Percentiles rank a stretch among this genome's conserved stretches.
phyloP scores from a whole-genome alignment of 2,329 filamentous ascomycete species.

The Nigrospora sphaerica region DNA sequence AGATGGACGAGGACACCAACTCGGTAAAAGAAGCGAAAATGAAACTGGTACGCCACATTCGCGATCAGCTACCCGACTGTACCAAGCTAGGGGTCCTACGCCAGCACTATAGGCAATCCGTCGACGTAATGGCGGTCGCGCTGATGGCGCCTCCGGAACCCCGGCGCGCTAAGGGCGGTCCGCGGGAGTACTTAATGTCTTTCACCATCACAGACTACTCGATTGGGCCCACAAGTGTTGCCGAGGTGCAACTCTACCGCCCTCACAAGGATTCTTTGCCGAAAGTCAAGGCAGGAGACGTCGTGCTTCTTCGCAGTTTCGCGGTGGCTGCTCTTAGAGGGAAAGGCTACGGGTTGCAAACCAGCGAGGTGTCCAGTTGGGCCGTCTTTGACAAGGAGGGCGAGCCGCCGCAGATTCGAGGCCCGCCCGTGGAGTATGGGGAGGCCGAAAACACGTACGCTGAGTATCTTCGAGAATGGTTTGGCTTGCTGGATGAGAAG shows the following conservation, averaged over 20 bases:
- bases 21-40: constrained; percentile 31
- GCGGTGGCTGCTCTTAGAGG: constrained; percentile 44
- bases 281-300: constrained; percentile 46
- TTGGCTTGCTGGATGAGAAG: constrained; percentile 36
- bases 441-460: constrained; percentile 43
- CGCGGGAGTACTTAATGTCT: constrained; percentile 52
- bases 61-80: constrained; percentile 44
- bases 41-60: constrained; percentile 38
- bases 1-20: constrained; percentile 17
- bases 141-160: constrained; percentile 43
- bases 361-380: constrained; percentile 52
- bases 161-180: constrained; percentile 47
- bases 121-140: constrained; percentile 49
- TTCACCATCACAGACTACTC: constrained; percentile 52
- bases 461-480: constrained; percentile 41
- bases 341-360: constrained; percentile 48
- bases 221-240: constrained; percentile 39
- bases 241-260: constrained; percentile 51
- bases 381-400: constrained; percentile 47
- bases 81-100: constrained; percentile 44
- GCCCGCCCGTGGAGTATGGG: constrained; percentile 51
- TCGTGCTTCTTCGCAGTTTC: constrained; percentile 51
- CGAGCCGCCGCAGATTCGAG: constrained; percentile 45
- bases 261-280: constrained; percentile 52
- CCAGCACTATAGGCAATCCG: constrained; percentile 37